Conservation (phyloP, 2,329 filamentous ascomycete species). For the Fusarium fracticaudum region DNA sequence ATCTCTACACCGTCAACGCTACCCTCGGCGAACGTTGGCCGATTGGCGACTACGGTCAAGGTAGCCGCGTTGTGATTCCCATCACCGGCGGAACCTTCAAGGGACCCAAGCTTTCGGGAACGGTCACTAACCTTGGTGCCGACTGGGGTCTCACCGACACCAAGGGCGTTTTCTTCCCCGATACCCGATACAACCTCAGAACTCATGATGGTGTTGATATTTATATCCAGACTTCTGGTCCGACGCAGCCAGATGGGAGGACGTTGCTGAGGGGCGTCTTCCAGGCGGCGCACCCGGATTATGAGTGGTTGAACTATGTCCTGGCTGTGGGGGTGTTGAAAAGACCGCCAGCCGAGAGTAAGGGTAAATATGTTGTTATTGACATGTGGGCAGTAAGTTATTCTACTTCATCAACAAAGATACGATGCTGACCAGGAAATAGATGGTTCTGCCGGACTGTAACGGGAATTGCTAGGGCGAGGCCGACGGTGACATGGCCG, state of each 20-base stretch:
- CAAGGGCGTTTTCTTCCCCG: conserved; percentile 50
- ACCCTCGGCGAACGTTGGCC: conserved; percentile 33
- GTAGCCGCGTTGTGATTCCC: conserved; percentile 41
- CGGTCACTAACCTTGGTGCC: conserved; percentile 45
- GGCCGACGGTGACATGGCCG: background rate
- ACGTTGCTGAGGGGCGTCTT: conserved; percentile 44
- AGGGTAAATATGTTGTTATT: conserved; percentile 39
- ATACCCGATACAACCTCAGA: conserved; percentile 52
- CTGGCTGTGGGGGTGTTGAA: conserved; percentile 41
- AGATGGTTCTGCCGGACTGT: conserved; percentile 26
- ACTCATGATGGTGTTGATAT: conserved; percentile 52
- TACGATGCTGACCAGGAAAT: background rate
- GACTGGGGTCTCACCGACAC: conserved; percentile 51
- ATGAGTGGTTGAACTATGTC: conserved; percentile 51
- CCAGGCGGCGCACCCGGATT: conserved; percentile 48
- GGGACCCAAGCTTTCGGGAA: conserved; percentile 48
- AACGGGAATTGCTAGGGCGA: conserved; percentile 5
- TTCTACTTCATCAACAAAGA: accelerated
- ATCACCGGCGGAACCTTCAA: conserved; percentile 50
- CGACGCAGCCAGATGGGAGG: conserved; percentile 47
- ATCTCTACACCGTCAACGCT: conserved; percentile 37
- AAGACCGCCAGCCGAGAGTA: background rate
- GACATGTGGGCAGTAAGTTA: conserved; percentile 40
- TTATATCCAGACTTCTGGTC: conserved; percentile 49
- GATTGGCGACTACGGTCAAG: conserved; percentile 38